phyloP scores from a whole-genome alignment of 75 land plant species.

The Selaginella moellendorffii region DNA sequence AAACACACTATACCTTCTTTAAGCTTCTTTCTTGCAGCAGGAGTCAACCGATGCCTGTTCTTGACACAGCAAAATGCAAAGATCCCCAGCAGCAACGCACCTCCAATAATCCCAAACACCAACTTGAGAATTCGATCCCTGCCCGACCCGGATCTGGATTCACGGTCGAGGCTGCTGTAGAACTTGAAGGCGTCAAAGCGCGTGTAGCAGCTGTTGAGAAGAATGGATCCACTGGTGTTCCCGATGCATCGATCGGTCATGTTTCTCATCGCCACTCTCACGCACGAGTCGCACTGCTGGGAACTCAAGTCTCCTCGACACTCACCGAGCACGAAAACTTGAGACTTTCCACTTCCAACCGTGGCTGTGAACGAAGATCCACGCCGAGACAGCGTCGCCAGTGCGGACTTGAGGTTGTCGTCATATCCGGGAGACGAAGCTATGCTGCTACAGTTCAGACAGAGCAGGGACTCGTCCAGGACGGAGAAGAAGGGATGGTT shows the following conservation, averaged over 20 bases:
- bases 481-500: neutral
- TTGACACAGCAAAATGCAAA: neutral
- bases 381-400: neutral
- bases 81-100: neutral
- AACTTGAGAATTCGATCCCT: neutral
- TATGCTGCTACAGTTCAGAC: neutral
- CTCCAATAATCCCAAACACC: neutral
- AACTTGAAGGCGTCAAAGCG: neutral
- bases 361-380: neutral
- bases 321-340: neutral
- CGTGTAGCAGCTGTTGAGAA: neutral
- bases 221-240: neutral
- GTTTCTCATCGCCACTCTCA: neutral
- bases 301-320: neutral
- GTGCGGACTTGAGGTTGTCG: no score
- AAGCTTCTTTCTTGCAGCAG: neutral
- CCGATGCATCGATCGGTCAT: neutral
- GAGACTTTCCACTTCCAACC: neutral
- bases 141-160: neutral
- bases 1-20: no score
- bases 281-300: neutral
- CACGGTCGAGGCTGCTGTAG: neutral
- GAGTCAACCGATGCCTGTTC: neutral
- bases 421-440: neutral
- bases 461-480: no score